These are phyloP conservation scores for Theileria luwenshuni DNA, from an alignment of 169 alveolate genomes.

Conservation along the genomic window DNA sequence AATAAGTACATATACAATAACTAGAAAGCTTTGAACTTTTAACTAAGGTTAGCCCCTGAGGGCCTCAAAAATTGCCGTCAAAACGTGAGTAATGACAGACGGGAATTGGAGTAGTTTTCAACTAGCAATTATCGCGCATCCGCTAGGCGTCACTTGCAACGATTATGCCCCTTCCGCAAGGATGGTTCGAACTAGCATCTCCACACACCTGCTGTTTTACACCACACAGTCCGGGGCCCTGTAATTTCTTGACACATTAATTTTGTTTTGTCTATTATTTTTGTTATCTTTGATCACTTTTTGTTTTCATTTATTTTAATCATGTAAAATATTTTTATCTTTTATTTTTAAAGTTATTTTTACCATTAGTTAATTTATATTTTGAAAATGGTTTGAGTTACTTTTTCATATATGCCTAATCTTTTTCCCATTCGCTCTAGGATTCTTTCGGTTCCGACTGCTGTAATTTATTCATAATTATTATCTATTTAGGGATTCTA, in stretches of 20 bases:
- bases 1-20: too few species aligned
- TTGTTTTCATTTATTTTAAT: too few species aligned
- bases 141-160: constrained; percentile 99
- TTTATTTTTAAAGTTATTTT: too few species aligned
- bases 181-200: constrained; percentile 66
- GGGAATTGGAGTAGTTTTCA: constrained; percentile 98
- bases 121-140: constrained; percentile 99
- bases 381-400: background rate
- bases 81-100: constrained; percentile 89
- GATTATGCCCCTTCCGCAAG: constrained; percentile 99
- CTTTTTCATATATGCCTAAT: constrained; percentile 27
- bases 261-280: too few species aligned
- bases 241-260: background rate
- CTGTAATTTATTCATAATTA: constrained; percentile 21
- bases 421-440: constrained; percentile 33
- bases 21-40: too few species aligned
- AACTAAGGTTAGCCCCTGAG: constrained; percentile 76
- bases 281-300: too few species aligned
- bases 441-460: constrained; percentile 41
- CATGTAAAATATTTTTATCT: background rate
- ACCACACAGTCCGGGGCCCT: constrained; percentile 20
- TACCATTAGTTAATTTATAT: background rate
- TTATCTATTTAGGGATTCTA: background rate
- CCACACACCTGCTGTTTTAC: constrained; percentile 1
- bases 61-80: constrained; percentile 95